These are phyloP conservation scores for Allium cepa DNA, from an alignment of 106 monocot genomes.

Conservation along the genomic window DNA sequence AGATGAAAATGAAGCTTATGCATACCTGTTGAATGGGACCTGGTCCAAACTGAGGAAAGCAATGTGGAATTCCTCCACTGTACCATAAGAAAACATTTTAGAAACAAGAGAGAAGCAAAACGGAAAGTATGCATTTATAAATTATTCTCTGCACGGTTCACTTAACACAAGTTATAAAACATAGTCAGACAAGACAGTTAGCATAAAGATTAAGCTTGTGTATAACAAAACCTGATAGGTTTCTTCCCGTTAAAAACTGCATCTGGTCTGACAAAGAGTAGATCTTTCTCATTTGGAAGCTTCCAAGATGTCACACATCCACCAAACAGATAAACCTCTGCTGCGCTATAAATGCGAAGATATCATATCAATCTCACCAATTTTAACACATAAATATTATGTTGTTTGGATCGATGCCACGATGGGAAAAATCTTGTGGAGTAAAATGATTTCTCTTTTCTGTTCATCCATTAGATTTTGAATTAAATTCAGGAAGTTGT, in stretches of 20 bases:
- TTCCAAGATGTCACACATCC: constrained; percentile 92
- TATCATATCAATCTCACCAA: no score
- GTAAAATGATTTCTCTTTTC: no score
- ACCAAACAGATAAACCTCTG: constrained; percentile 92
- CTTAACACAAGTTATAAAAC: background rate
- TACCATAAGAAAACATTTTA: background rate
- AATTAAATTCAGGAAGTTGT: no score
- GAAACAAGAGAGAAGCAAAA: background rate
- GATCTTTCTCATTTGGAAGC: constrained; percentile 50
- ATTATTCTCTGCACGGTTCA: constrained; percentile 2
- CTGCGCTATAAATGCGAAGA: constrained; percentile 39
- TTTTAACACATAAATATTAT: no score
- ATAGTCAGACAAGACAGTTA: background rate
- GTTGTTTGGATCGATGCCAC: no score
- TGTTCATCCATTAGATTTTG: no score
- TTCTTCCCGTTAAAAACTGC: constrained; percentile 94
- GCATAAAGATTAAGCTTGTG: background rate
- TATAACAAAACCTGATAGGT: constrained; percentile 66
- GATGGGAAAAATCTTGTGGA: no score
- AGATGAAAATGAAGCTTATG: background rate
- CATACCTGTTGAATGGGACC: constrained; percentile 91
- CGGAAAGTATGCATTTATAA: background rate
- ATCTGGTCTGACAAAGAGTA: constrained; percentile 94
- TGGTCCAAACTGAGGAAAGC: constrained; percentile 97
- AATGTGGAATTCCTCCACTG: constrained; percentile 99